phyloP scores from a whole-genome alignment of 2,329 filamentous ascomycete genomes.

The Aspergillus alliaceus region DNA sequence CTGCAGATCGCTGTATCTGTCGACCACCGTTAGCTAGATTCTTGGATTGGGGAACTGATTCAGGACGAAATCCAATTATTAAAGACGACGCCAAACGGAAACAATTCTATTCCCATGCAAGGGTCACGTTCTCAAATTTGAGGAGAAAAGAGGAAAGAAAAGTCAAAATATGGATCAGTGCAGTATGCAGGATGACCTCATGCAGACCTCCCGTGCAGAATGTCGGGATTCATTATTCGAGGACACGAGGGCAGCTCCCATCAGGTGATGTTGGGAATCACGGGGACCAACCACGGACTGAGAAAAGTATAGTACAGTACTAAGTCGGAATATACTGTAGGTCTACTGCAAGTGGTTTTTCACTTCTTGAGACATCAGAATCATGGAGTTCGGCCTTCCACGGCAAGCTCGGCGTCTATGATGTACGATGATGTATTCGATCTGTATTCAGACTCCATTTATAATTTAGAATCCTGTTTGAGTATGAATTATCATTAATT shows the following conservation, averaged over 20 bases:
- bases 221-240: conserved; percentile 2
- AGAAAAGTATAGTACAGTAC: no score
- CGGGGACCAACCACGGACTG: background rate
- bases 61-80: background rate
- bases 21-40: background rate
- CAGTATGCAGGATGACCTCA: conserved; percentile 10
- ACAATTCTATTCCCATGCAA: background rate
- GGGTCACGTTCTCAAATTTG: background rate
- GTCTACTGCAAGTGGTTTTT: no score
- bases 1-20: background rate
- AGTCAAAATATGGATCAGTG: background rate
- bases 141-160: background rate
- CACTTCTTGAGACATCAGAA: background rate
- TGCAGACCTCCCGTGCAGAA: background rate
- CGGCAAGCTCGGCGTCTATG: conserved; percentile 4
- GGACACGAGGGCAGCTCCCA: conserved; percentile 2
- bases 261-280: conserved; percentile 2
- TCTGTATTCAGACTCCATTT: no score
- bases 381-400: background rate
- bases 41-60: background rate
- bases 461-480: no score
- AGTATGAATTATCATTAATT: no score
- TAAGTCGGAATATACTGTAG: no score
- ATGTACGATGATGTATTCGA: conserved; percentile 12
- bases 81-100: background rate